phyloP scores from a whole-genome alignment of 2,329 filamentous ascomycete species.

The Fusarium chuoi region DNA sequence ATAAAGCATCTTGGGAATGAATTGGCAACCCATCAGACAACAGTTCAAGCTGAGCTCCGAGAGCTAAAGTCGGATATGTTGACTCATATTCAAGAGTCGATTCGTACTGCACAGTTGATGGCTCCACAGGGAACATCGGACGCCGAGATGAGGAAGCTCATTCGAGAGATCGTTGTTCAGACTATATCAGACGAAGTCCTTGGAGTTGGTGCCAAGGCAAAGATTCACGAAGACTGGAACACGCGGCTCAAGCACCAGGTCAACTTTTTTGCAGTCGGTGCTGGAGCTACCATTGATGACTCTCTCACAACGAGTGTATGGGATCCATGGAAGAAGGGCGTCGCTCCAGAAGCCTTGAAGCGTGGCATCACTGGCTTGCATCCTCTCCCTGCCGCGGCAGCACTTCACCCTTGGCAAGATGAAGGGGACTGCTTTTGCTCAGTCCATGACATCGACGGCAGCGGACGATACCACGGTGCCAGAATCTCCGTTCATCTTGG shows the following conservation, averaged over 20 bases:
- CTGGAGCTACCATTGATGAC: constrained; percentile 73
- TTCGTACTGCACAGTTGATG: constrained; percentile 43
- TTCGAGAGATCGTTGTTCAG: constrained; percentile 55
- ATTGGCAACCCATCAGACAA: constrained; percentile 50
- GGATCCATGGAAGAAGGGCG: constrained; percentile 43
- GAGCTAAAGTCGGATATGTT: constrained; percentile 51
- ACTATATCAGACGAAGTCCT: constrained; percentile 59
- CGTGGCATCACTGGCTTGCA: constrained; percentile 36
- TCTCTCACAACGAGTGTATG: constrained; percentile 69
- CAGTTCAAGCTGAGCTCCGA: constrained; percentile 55
- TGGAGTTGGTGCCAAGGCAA: constrained; percentile 57
- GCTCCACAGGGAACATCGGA: constrained; percentile 50
- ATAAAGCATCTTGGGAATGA: constrained; percentile 54
- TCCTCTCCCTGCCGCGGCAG: constrained; percentile 58
- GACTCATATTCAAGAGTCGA: constrained; percentile 46
- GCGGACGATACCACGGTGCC: constrained; percentile 62
- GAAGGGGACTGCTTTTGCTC: constrained; percentile 91
- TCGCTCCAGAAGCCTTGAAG: constrained; percentile 16
- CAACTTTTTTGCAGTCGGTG: constrained; percentile 77
- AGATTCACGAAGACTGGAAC: constrained; percentile 58
- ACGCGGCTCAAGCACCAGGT: constrained; percentile 63
- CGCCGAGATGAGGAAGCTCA: constrained; percentile 53
- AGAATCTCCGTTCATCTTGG: constrained; percentile 73
- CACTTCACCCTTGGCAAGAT: constrained; percentile 77
- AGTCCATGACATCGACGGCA: constrained; percentile 53